Conservation (phyloP, 164 flowering plant genomes). For the Vitis rupestris region DNA sequence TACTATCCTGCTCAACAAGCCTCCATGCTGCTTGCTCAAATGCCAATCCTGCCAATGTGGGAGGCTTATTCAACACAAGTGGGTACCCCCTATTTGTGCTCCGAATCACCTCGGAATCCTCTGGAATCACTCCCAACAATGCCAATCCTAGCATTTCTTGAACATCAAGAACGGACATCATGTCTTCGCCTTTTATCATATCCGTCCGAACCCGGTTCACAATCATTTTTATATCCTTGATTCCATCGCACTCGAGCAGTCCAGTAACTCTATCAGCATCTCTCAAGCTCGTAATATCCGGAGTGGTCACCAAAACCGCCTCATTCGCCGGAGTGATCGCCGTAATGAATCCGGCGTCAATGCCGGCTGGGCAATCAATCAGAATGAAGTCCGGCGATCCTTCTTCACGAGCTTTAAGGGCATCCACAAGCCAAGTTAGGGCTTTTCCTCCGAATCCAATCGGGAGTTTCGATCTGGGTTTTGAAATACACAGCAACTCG, state of each 20-base stretch:
- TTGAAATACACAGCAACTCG: slow-evolving; percentile 87
- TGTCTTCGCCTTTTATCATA: slow-evolving; percentile 96
- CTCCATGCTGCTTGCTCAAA: slow-evolving; percentile 99
- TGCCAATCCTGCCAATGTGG: slow-evolving; percentile 93
- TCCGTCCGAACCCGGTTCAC: slow-evolving; percentile 95
- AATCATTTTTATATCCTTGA: slow-evolving; percentile 96
- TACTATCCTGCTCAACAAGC: slow-evolving; percentile 95
- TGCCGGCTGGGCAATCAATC: slow-evolving; percentile 96
- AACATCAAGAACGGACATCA: slow-evolving; percentile 97
- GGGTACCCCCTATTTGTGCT: slow-evolving; percentile 95
- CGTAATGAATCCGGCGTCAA: slow-evolving; percentile 96
- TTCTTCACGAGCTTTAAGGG: slow-evolving; percentile 63
- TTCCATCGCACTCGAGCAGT: slow-evolving; percentile 90
- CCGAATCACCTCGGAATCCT: slow-evolving; percentile 92
- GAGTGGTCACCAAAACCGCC: slow-evolving; percentile 90
- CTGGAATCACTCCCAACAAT: slow-evolving; percentile 88
- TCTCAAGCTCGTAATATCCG: slow-evolving; percentile 82
- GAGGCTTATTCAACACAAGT: slow-evolving; percentile 88
- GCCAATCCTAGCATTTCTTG: slow-evolving; percentile 96
- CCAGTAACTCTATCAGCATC: slow-evolving; percentile 97
- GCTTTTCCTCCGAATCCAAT: slow-evolving; percentile 93
- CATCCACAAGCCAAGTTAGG: slow-evolving; percentile 86
- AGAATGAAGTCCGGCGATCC: slow-evolving; percentile 81
- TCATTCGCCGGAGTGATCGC: slow-evolving; percentile 98
- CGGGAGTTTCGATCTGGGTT: slow-evolving; percentile 87